phyloP scores from a whole-genome alignment of 2,329 filamentous ascomycete genomes.

The Parafenestella ontariensis region DNA sequence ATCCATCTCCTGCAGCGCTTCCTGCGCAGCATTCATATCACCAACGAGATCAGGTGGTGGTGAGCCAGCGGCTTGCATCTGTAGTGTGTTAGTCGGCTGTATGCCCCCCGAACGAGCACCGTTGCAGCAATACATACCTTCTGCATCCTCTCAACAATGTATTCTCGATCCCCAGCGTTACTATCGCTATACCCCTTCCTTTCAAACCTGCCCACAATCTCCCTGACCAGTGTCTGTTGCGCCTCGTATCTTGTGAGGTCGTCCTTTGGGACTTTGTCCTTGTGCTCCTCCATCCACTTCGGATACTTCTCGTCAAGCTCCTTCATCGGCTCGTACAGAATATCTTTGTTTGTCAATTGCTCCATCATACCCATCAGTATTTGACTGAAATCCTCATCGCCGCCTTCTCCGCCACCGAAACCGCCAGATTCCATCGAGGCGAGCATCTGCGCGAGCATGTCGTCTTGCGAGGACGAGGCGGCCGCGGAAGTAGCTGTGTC shows the following conservation, averaged over 20 bases:
- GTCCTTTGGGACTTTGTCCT: conserved; percentile 66
- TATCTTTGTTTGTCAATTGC: conserved; percentile 97
- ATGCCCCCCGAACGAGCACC: neutral
- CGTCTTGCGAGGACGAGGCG: conserved; percentile 68
- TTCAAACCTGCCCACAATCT: conserved; percentile 92
- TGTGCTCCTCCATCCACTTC: conserved; percentile 83
- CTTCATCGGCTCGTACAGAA: conserved; percentile 98
- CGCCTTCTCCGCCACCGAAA: conserved; percentile 58
- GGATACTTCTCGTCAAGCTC: conserved; percentile 94
- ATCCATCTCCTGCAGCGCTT: conserved; percentile 64
- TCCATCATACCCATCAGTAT: conserved; percentile 99
- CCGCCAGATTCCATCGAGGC: conserved; percentile 80
- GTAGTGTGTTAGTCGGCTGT: conserved; percentile 8
- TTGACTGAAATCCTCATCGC: conserved; percentile 89
- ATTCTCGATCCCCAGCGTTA: conserved; percentile 81
- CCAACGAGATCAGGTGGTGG: conserved; percentile 91
- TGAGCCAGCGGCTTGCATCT: conserved; percentile 97
- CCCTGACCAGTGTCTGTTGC: conserved; percentile 78
- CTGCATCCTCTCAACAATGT: conserved; percentile 97
- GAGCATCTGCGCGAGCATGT: conserved; percentile 89
- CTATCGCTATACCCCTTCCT: conserved; percentile 80
- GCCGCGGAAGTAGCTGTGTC: conserved; percentile 82
- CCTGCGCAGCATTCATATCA: conserved; percentile 84
- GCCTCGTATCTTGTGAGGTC: conserved; percentile 82
- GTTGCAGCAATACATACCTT: conserved; percentile 65